Conservation (phyloP, 768 basidiomycete genomes). For the Boletus sp. region DNA sequence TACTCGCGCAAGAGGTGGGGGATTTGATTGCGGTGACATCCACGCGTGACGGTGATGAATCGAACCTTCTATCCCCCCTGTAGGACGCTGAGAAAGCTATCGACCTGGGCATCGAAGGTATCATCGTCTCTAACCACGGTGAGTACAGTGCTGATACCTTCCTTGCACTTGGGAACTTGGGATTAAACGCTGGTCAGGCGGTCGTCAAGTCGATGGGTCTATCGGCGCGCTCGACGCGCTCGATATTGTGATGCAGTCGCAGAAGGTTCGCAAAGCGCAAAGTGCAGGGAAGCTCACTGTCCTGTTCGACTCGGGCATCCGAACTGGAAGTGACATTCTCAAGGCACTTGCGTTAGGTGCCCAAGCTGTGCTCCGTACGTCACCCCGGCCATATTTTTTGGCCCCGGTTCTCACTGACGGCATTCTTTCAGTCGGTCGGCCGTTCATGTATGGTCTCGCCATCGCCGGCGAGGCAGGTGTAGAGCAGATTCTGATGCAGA, state of each 20-base stretch:
- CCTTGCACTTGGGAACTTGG: not conserved
- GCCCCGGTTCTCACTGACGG: not conserved
- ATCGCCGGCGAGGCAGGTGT: slow-evolving; percentile 49
- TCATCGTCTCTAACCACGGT: slow-evolving; percentile 84
- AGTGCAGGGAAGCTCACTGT: slow-evolving; percentile 59
- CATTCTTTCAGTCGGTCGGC: slow-evolving; percentile 35
- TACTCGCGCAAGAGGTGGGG: slow-evolving; percentile 26
- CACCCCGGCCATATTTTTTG: not conserved
- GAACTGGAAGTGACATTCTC: slow-evolving; percentile 52
- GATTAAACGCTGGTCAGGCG: slow-evolving; percentile 42
- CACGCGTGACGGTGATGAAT: not conserved
- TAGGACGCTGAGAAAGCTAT: slow-evolving; percentile 56
- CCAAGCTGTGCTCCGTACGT: slow-evolving; percentile 46
- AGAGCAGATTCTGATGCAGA: slow-evolving; percentile 44
- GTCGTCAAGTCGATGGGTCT: slow-evolving; percentile 76
- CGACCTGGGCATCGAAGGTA: slow-evolving; percentile 63
- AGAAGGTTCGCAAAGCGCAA: slow-evolving; percentile 57
- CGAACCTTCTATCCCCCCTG: not conserved
- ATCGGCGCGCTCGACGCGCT: slow-evolving; percentile 72
- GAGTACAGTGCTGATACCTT: slow-evolving; percentile 5
- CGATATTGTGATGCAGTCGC: slow-evolving; percentile 62
- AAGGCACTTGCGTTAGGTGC: slow-evolving; percentile 59
- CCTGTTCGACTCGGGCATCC: slow-evolving; percentile 64
- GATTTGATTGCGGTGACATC: not conserved
- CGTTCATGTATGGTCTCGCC: slow-evolving; percentile 48